Evolutionary conservation across 108 stramenopile genomes (phyloP).

Genomic region (Cylindrotheca closterium): DNA sequence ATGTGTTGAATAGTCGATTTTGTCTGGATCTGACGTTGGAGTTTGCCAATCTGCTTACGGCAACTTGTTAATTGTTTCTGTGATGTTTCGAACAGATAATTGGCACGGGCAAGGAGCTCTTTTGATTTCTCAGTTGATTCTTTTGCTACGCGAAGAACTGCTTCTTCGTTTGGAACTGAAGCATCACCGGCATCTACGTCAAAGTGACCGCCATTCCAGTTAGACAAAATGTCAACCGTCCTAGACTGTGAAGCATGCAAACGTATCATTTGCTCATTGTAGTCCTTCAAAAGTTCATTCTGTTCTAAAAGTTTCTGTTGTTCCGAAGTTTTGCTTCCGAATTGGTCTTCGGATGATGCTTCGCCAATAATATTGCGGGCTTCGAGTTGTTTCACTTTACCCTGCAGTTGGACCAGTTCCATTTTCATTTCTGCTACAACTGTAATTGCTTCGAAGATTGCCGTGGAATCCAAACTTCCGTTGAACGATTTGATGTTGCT

Average conservation of each 20-base stretch:
- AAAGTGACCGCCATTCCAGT: too few relatives aligned
- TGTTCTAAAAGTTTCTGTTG: background rate
- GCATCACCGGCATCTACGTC: background rate
- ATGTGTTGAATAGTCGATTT: constrained; percentile 5
- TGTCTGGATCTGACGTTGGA: constrained; percentile 5
- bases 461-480: constrained; percentile 1
- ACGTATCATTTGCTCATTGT: background rate
- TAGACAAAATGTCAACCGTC: too few relatives aligned
- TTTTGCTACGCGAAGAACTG: background rate
- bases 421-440: constrained; percentile 38
- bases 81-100: background rate
- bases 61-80: background rate
- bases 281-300: background rate
- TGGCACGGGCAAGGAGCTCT: background rate
- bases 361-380: background rate
- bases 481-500: constrained; percentile 11
- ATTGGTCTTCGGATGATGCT: background rate
- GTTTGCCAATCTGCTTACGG: background rate
- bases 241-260: too few relatives aligned
- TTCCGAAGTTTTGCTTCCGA: background rate
- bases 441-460: constrained; percentile 26
- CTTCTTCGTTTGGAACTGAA: background rate
- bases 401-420: constrained; percentile 12
- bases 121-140: background rate
- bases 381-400: constrained; percentile 2